Evolutionary conservation across 768 basidiomycete genomes (phyloP).

Genomic region (Rhodotorula kratochvilovae): DNA sequence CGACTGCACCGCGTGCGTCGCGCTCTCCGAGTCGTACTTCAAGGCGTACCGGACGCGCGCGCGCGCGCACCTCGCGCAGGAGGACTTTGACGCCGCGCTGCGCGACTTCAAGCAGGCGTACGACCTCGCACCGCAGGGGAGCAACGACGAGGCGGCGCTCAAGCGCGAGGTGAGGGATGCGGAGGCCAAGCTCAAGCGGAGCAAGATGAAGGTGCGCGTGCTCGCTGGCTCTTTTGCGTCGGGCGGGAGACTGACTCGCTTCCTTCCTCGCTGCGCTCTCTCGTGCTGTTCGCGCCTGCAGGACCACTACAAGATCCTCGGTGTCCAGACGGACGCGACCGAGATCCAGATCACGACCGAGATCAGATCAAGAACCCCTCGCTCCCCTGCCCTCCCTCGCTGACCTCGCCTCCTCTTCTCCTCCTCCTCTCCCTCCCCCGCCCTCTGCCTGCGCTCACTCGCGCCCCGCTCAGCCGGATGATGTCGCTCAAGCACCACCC

Average conservation of each 20-base stretch:
- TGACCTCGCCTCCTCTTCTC: not conserved
- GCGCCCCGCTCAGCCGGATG: slow-evolving; percentile 50
- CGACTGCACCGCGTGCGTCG: slow-evolving; percentile 67
- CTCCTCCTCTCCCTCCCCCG: too few relatives aligned
- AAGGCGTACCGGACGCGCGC: slow-evolving; percentile 84
- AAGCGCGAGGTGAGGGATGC: slow-evolving; percentile 70
- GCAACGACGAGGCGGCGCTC: slow-evolving; percentile 59
- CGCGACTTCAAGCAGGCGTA: slow-evolving; percentile 75
- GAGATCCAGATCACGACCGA: slow-evolving; percentile 57
- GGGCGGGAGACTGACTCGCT: slow-evolving; percentile 52
- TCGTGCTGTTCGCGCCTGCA: not conserved
- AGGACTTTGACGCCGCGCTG: slow-evolving; percentile 67
- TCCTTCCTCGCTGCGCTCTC: too few relatives aligned
- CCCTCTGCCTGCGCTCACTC: too few relatives aligned
- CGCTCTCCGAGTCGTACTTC: slow-evolving; percentile 63
- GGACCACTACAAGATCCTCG: slow-evolving; percentile 44
- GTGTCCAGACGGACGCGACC: slow-evolving; percentile 47
- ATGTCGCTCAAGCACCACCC: slow-evolving; percentile 41
- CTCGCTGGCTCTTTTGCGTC: slow-evolving; percentile 41
- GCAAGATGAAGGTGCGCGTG: slow-evolving; percentile 71
- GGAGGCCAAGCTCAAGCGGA: slow-evolving; percentile 72
- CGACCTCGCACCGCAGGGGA: slow-evolving; percentile 60
- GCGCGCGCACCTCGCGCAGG: slow-evolving; percentile 67
- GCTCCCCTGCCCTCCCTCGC: not conserved
- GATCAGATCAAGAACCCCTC: slow-evolving; percentile 78